phyloP scores from a whole-genome alignment of 371 early-diverging fungal genomes.

The Sporodiniella umbellata region DNA sequence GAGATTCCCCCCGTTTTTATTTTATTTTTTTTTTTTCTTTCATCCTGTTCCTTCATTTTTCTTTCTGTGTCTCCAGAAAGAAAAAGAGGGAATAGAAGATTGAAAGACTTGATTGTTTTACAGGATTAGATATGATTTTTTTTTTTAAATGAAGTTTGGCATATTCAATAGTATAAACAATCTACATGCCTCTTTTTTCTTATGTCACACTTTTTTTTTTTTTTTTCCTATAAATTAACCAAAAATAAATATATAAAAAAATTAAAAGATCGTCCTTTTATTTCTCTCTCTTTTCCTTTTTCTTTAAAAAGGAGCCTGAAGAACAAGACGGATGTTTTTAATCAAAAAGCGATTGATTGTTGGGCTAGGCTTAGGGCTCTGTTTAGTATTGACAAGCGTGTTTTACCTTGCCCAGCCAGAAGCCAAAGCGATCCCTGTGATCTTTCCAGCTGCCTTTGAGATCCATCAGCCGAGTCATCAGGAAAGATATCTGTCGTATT shows the following conservation, averaged over 20 bases:
- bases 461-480: neutral
- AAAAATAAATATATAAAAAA: neutral
- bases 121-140: neutral
- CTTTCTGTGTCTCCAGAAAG: neutral
- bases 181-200: neutral
- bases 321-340: neutral
- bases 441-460: constrained; percentile 17
- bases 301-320: too few relatives aligned
- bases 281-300: neutral
- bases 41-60: neutral
- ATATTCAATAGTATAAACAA: neutral
- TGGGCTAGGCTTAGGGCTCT: neutral
- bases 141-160: too few relatives aligned
- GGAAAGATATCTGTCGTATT: constrained; percentile 52
- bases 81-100: neutral
- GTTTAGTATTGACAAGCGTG: neutral
- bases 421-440: constrained; percentile 8
- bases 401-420: neutral
- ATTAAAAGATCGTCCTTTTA: neutral
- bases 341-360: neutral
- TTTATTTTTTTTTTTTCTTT: neutral
- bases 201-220: too few relatives aligned
- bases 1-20: neutral
- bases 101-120: neutral
- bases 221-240: neutral